Evolutionary conservation across 495 filamentous ascomycete species (phyloP), one percentile per base, ranked within the genome.

Genomic region (Hyaloscypha variabilis): DNA sequence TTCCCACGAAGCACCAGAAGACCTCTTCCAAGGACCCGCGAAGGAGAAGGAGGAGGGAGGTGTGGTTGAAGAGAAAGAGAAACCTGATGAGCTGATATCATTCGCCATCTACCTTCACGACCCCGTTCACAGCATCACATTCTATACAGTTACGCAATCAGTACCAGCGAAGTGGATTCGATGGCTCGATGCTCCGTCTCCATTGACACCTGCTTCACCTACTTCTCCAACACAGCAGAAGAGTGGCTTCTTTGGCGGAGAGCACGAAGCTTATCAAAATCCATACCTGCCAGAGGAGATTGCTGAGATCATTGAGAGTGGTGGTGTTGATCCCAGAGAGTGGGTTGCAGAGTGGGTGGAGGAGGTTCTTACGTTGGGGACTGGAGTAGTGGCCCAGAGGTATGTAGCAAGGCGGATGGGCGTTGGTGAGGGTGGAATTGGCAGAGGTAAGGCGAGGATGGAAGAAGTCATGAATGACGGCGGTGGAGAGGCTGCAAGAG

Each of bases 341-440:
- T 99, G 95, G 95, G 91, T 96, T 39, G 88, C 94, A 0, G 96
- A 98, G 75, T 99, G 95, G 95, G 84, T 99, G 6, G 93, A 98
- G 78, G 96, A 98, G 76, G 78, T 88, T 0, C 82, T 99, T n/a
- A 85, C 82, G 49, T 76, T 97, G 60, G 85, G 87, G 5, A 84
- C 93, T 1, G 96, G 95, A 6, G 77, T 96, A 23, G 87, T 98
- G 13, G 95, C 95, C n/a, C 95, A 99, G 82, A 81, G 92, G 67
- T 99, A 99, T 75, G 96, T 99, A 6, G 95, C 95, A 6, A 84
- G 91, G 59, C 79, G 95, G 56, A 99, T 99, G 95, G 92, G 95
- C 21, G 93, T 99, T 6, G 95, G 95, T 54, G 91, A 96, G 76
- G 86, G 89, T 8, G 88, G 88, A 8, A 86, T 94, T 62, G 91